Evolutionary conservation across 2,329 filamentous ascomycete species (phyloP), one percentile per base, ranked within the genome.

Genomic region (Alternaria hordeiaustralica): DNA sequence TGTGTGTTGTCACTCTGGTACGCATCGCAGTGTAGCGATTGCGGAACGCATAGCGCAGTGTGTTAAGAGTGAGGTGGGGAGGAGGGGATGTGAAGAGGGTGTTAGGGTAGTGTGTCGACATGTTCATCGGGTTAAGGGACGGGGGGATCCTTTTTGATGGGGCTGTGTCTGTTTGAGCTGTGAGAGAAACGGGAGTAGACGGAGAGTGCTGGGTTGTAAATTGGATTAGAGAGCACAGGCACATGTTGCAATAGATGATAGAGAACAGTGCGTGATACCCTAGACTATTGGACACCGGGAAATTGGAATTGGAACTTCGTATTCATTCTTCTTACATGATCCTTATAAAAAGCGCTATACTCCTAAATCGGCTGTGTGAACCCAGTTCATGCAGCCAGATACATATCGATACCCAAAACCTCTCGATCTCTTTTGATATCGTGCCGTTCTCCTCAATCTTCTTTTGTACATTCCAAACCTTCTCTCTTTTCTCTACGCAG

Each of bases 11-110:
- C 49, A 57, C 26, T 61, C 67, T 4, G 75, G 75, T 10, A 78
- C 75, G 28, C 75, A 78, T 66, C 70, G 75, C 12, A 78, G 75
- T 64, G 75, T 78, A 18, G 64, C 73, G 12, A 60, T 76, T 58
- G 75, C 70, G 26, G 75, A 78, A 67, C 21, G 63, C 58, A 73
- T 77, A 63, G 73, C 67, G 55, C 53, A 63, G 58, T 67, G 66
- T 11, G 63, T 75, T 5, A 66, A 67, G 54, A 30, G 36, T 11
- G 66, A 73, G 58, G 62, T 70, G 18, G 28, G 64, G 23, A 63
- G 62, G 63, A 20, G 44, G 36, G 60, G 59, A 21, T 49, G 45
- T 30, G 55, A 49, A 6, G 63, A 68, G 6, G 69, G 67, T 4
- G 68, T 74, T 3, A 71, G 60, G 61, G 63, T 76, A 55, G 64